These are phyloP conservation scores for Heterobasidion irregulare DNA, from an alignment of 1,284 basidiomycete species.

Conservation along the genomic window DNA sequence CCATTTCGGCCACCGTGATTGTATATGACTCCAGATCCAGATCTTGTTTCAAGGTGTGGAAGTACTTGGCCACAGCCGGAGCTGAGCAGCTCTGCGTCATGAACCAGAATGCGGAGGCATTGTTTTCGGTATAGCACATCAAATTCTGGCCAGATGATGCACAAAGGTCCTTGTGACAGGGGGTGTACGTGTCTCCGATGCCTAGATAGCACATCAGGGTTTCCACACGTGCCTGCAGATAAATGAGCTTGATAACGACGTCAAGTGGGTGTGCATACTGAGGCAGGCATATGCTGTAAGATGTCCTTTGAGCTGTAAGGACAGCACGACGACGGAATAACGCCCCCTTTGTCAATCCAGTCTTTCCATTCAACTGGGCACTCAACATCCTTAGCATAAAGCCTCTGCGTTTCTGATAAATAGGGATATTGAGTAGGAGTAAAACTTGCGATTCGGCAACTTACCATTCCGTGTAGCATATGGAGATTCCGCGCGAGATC, in stretches of 20 bases:
- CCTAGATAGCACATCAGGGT: conserved; percentile 77
- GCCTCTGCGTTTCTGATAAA: conserved; percentile 41
- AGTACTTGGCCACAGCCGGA: conserved; percentile 43
- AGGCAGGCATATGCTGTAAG: conserved; percentile 39
- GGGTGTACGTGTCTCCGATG: conserved; percentile 65
- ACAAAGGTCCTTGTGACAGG: conserved; percentile 74
- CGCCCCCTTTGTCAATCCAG: conserved; percentile 38
- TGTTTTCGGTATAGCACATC: conserved; percentile 67
- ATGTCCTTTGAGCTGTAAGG: conserved; percentile 45
- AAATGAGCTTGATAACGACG: background rate
- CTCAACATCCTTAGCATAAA: conserved; percentile 67
- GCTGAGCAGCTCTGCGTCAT: conserved; percentile 60
- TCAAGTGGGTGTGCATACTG: conserved; percentile 24
- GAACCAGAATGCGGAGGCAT: conserved; percentile 72
- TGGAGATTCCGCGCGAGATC: conserved; percentile 17
- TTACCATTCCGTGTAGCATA: conserved; percentile 6
- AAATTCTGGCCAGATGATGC: conserved; percentile 75
- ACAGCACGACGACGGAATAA: conserved; percentile 42
- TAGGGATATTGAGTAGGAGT: background rate
- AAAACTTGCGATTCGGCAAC: background rate
- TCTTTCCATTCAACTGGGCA: conserved; percentile 57
- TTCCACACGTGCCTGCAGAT: conserved; percentile 40
- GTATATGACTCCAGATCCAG: conserved; percentile 66
- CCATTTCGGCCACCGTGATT: conserved; percentile 53
- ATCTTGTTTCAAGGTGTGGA: conserved; percentile 49